Percentiles rank a stretch among this genome's conserved stretches.
Evolutionary conservation across 768 basidiomycete species (phyloP).

Genomic region (Postia placenta): DNA sequence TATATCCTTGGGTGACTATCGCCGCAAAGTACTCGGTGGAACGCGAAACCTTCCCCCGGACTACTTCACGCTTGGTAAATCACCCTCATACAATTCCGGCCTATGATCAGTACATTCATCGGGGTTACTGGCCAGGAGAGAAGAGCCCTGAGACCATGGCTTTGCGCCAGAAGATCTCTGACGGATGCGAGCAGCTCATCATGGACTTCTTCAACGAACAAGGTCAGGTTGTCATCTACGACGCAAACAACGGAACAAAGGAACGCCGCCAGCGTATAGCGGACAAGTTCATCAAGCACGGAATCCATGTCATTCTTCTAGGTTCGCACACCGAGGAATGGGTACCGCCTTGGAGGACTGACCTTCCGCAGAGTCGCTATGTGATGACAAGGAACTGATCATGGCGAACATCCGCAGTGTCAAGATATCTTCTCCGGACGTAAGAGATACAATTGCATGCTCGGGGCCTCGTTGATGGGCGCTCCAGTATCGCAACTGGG

Average conservation of each 20-base stretch:
- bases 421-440: conserved; percentile 98
- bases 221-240: conserved; percentile 97
- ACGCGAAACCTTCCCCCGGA: conserved; percentile 85
- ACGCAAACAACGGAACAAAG: conserved; percentile 89
- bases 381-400: conserved; percentile 89
- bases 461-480: neutral
- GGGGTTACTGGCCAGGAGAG: conserved; percentile 37
- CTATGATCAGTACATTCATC: too few relatives aligned
- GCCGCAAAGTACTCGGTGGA: conserved; percentile 83
- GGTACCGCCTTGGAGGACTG: too few relatives aligned
- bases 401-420: conserved; percentile 92
- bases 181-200: conserved; percentile 85
- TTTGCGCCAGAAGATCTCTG: conserved; percentile 66
- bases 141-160: conserved; percentile 77
- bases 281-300: conserved; percentile 79
- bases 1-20: conserved; percentile 91
- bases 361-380: conserved; percentile 67
- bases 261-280: conserved; percentile 62
- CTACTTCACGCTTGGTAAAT: conserved; percentile 80
- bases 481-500: conserved; percentile 85
- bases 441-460: conserved; percentile 34
- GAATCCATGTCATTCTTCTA: conserved; percentile 90
- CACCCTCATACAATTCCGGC: neutral
- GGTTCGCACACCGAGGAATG: too few relatives aligned
- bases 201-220: conserved; percentile 81